Base-by-base conservation (phyloP, 441 rosid species). In the Populus tomentosa region DNA sequence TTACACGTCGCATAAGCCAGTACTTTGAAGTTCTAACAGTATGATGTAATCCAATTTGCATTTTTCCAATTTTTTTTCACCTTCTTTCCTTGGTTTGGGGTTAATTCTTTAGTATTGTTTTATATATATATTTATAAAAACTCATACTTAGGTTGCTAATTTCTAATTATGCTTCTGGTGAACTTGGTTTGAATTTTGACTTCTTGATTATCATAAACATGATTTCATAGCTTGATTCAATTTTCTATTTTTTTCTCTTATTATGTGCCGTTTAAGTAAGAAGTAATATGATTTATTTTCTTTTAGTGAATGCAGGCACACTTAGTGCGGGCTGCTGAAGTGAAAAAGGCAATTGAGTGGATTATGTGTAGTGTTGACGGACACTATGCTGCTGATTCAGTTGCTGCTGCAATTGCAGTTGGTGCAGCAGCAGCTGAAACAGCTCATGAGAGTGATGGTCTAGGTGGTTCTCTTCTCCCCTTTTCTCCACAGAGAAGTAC, bases 241-340 rank as follows among this genome's bases (percentile, higher is more conserved):
- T 36, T 67, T 63, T 62, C 69, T 72, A 63, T n/a, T n/a, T 75
- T 81, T 81, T 28, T 28, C 30, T 50, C 74, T 65, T 21, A 14
- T 79, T 46, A 53, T 72, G 71, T 74, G 75, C 81, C 70, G 50
- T 75, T 85, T 84, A 84, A 80, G 84, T 84, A 84, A 88, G 90
- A 87, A 87, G 92, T 94, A 94, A 94, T 88, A 86, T 97, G 90
- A 93, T 90, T 87, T 88, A 87, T 89, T 89, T 88, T 93, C 92
- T 88, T 93, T 97, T 94, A 97, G 98, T 97, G 98, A 97, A 88
- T 97, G 94, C 98, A 97, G 99, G 99, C 89, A 84, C 99, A 97
- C 92, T 88, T 94, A 83, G 68, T 91, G 82, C 89, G 95, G 87
- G 98, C 98, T 82, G 92, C 94, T 50, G 97, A 93, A 89, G 99